Conservation (phyloP, 441 rosid genomes). For the Populus hybrid region DNA sequence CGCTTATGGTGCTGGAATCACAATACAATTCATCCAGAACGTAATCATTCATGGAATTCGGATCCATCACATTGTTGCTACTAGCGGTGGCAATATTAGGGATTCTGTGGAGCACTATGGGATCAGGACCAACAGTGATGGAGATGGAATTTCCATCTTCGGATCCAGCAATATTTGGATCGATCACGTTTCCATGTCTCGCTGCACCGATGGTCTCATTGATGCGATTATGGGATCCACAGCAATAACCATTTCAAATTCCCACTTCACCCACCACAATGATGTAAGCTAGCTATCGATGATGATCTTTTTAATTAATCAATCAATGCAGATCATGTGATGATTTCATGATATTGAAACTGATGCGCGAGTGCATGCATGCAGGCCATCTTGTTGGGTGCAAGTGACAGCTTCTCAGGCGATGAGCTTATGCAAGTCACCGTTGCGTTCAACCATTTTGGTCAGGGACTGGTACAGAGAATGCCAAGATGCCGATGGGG, state of each 20-base stretch:
- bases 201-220: slow-evolving; percentile 63
- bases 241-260: slow-evolving; percentile 72
- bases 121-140: slow-evolving; percentile 54
- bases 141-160: slow-evolving; percentile 68
- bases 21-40: slow-evolving; percentile 26
- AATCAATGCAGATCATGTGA: too few relatives aligned
- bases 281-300: slow-evolving; percentile 28
- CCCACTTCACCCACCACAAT: slow-evolving; percentile 65
- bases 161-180: slow-evolving; percentile 65
- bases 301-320: too few relatives aligned
- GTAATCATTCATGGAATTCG: slow-evolving; percentile 62
- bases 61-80: slow-evolving; percentile 36
- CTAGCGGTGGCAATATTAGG: slow-evolving; percentile 52
- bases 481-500: too few relatives aligned
- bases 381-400: too few relatives aligned
- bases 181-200: slow-evolving; percentile 76
- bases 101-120: slow-evolving; percentile 55
- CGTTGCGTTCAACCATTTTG: too few relatives aligned
- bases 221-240: slow-evolving; percentile 72
- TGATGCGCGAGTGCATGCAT: too few relatives aligned
- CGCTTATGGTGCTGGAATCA: neutral
- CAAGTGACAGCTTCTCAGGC: too few relatives aligned
- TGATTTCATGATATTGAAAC: too few relatives aligned
- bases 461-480: too few relatives aligned
- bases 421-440: too few relatives aligned